Evolutionary conservation across 23 red algal genomes (phyloP).

Genomic region (Gracilaria domingensis): DNA sequence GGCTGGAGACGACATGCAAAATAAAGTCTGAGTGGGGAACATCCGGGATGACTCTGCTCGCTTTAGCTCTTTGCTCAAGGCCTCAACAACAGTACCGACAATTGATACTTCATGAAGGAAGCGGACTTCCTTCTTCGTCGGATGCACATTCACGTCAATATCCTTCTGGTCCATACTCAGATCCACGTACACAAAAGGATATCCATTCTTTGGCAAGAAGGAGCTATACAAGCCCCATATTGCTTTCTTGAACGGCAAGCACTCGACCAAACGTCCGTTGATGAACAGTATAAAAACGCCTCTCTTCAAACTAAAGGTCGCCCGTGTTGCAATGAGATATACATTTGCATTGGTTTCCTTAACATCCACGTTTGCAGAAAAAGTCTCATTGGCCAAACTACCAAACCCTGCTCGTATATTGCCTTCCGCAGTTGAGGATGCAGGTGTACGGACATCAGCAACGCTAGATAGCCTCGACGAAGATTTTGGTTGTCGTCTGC

Average conservation of each 20-base stretch:
- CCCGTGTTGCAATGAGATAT: slow-evolving; percentile 51
- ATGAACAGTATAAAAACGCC: slow-evolving; percentile 86
- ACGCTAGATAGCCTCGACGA: slow-evolving; percentile 23
- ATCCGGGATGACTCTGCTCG: slow-evolving; percentile 62
- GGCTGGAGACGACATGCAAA: not conserved
- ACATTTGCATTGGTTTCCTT: slow-evolving; percentile 37
- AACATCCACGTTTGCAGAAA: slow-evolving; percentile 48
- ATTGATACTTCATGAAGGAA: slow-evolving; percentile 81
- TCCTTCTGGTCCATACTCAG: slow-evolving; percentile 71
- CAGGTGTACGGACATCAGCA: slow-evolving; percentile 59
- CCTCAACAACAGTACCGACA: slow-evolving; percentile 39
- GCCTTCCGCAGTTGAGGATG: slow-evolving; percentile 40
- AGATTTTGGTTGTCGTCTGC: slow-evolving; percentile 19
- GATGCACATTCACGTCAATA: slow-evolving; percentile 94
- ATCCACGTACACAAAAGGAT: slow-evolving; percentile 87
- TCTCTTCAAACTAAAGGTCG: slow-evolving; percentile 72
- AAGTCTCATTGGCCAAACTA: slow-evolving; percentile 62
- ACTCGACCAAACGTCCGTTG: slow-evolving; percentile 93
- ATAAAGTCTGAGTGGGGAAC: slow-evolving; percentile 48
- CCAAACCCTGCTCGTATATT: slow-evolving; percentile 90
- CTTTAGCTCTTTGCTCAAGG: slow-evolving; percentile 51
- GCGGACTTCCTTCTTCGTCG: slow-evolving; percentile 93
- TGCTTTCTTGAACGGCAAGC: slow-evolving; percentile 76
- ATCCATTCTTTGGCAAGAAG: slow-evolving; percentile 74
- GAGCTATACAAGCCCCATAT: slow-evolving; percentile 67